Conservation (phyloP, 805 yeast species). For the Torulaspora maleeae region DNA sequence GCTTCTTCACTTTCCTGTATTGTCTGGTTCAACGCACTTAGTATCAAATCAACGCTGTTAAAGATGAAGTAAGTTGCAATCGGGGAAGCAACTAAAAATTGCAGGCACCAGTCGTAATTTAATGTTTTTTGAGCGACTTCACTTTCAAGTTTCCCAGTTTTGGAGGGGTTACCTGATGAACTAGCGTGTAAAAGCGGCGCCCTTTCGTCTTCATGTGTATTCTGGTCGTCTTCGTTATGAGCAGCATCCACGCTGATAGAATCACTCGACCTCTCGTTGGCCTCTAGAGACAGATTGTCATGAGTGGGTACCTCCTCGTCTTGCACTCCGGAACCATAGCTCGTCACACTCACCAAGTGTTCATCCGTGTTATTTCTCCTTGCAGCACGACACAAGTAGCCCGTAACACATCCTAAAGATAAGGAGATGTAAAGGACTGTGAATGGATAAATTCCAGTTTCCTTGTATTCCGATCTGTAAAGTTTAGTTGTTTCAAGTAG, state of each 20-base stretch:
- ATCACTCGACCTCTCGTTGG: not conserved
- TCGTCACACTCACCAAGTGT: not conserved
- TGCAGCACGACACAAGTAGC: constrained; percentile 35
- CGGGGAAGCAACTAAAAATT: constrained; percentile 66
- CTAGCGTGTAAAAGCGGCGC: constrained; percentile 33
- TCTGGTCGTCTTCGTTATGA: constrained; percentile 1
- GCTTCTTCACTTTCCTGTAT: constrained; percentile 57
- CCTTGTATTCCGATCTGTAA: constrained; percentile 42
- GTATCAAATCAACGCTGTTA: constrained; percentile 46
- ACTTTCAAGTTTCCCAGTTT: constrained; percentile 4
- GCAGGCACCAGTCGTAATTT: constrained; percentile 78
- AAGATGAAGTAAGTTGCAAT: constrained; percentile 52
- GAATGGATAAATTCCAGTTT: constrained; percentile 48
- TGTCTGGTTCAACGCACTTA: constrained; percentile 66
- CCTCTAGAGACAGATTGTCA: not conserved
- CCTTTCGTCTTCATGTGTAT: constrained; percentile 25
- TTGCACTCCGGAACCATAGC: constrained; percentile 5
- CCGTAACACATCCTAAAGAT: constrained; percentile 47
- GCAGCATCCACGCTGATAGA: not conserved
- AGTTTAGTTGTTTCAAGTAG: constrained; percentile 48
- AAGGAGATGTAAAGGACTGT: constrained; percentile 45
- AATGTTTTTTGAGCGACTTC: constrained; percentile 20
- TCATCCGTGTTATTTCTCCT: not conserved
- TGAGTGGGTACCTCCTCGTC: constrained; percentile 8
- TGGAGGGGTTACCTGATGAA: not conserved